Evolutionary conservation across 192 early-diverging fungal genomes (phyloP).

Genomic region (Coemansia pectinata): DNA sequence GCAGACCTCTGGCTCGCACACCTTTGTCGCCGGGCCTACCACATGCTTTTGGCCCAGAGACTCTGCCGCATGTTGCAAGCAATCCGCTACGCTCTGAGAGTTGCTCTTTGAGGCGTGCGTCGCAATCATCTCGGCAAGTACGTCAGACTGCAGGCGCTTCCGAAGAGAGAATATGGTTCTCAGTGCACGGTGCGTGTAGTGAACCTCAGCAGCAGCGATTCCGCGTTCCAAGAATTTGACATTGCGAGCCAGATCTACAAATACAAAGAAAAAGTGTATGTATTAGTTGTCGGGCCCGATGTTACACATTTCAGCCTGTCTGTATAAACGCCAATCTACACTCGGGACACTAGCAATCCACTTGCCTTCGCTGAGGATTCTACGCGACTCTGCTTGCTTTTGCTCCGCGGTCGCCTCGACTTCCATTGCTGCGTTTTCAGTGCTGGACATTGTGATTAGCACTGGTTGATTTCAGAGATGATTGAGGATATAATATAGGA

Average conservation of each 20-base stretch:
- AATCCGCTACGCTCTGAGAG: slow-evolving; percentile 22
- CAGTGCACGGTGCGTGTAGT: slow-evolving; percentile 87
- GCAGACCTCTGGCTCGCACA: slow-evolving; percentile 75
- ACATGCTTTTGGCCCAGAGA: slow-evolving; percentile 16
- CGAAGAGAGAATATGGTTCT: slow-evolving; percentile 79
- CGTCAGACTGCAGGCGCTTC: slow-evolving; percentile 68
- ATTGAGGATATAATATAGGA: not conserved
- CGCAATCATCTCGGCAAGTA: slow-evolving; percentile 63
- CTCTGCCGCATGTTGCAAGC: slow-evolving; percentile 14
- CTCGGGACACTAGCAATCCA: not conserved
- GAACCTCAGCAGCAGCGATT: slow-evolving; percentile 79
- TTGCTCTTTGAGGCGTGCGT: slow-evolving; percentile 41
- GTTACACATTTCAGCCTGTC: not conserved
- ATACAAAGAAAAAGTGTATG: not conserved
- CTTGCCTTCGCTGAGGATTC: slow-evolving; percentile 53
- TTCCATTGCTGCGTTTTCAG: slow-evolving; percentile 36
- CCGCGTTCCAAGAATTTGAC: slow-evolving; percentile 80
- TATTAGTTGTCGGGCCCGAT: not conserved
- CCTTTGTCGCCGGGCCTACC: slow-evolving; percentile 16
- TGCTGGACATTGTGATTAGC: slow-evolving; percentile 27
- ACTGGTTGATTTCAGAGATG: not conserved
- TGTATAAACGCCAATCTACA: not conserved
- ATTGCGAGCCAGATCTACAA: slow-evolving; percentile 85
- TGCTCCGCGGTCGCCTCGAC: slow-evolving; percentile 45
- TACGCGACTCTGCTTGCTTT: slow-evolving; percentile 45